Conservation (phyloP, 805 yeast genomes). For the Starmerella bombi region DNA sequence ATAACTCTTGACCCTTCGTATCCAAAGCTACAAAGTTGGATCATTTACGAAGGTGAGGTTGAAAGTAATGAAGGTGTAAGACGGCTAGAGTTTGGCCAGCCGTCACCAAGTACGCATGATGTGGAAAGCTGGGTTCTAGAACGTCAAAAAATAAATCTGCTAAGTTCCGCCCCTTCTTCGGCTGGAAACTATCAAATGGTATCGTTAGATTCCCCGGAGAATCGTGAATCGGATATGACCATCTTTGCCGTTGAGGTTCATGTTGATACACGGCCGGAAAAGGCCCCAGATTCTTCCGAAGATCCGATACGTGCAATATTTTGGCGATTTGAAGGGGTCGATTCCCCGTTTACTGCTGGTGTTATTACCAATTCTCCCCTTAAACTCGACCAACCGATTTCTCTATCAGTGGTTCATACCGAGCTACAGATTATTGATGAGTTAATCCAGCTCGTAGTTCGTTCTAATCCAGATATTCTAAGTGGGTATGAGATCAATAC, state of each 20-base stretch:
- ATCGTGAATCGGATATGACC: constrained; percentile 32
- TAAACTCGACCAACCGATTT: neutral
- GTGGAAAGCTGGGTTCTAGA: constrained; percentile 13
- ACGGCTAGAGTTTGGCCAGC: constrained; percentile 6
- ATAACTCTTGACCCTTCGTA: neutral
- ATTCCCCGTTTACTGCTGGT: neutral
- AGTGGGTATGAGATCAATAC: constrained; percentile 75
- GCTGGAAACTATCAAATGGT: constrained; percentile 6
- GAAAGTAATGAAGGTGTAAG: neutral
- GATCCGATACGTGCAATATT: constrained; percentile 51
- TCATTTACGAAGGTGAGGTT: constrained; percentile 4
- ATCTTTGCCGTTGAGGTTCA: constrained; percentile 59
- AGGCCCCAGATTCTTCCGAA: constrained; percentile 48
- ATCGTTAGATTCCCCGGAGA: constrained; percentile 9
- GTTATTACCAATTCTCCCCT: neutral
- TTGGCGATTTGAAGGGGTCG: constrained; percentile 38
- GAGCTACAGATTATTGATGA: constrained; percentile 49
- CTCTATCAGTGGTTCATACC: constrained; percentile 3
- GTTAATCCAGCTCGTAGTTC: constrained; percentile 42
- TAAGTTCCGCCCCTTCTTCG: neutral
- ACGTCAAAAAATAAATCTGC: neutral
- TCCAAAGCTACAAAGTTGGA: constrained; percentile 1
- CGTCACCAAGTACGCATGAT: constrained; percentile 11
- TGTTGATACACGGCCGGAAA: constrained; percentile 37
- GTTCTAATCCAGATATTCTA: constrained; percentile 74